Evolutionary conservation across 2,329 filamentous ascomycete genomes (phyloP), one percentile per base, ranked within the genome.

Genomic region (Diaporthe vexans): DNA sequence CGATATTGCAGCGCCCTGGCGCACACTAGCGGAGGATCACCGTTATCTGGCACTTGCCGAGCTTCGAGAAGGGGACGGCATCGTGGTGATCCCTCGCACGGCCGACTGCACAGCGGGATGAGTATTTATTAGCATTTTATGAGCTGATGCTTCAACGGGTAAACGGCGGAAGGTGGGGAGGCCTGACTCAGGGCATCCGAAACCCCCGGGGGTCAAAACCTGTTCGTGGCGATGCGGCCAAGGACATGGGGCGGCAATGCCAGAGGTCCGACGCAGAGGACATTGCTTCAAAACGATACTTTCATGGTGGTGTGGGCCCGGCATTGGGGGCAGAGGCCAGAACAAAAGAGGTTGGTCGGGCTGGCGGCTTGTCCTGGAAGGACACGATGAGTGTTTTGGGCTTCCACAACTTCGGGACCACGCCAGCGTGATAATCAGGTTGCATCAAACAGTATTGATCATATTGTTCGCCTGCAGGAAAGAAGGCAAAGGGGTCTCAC

Each of bases 41-140:
- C 61, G 46, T 67, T 67, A 37, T 67, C 61, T 67, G 61, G 61
- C 21, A 67, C 46, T 67, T 37, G 61, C 61, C 46, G 46, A 67
- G 46, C 61, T 67, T 67, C 61, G 61, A 67, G 61, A 67, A 67
- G 29, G 46, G 29, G 61, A 37, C 46, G 21, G 29, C 43, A 67
- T 29, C 37, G 11, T 48, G 29, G 58, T 13, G 37, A 9, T 33
- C 46, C 59, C 61, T 35, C 26, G 59, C 61, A 67, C 61, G 24
- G 59, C 43, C n/a, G 11, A 43, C 37, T 61, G 24, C 37, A 29
- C 15, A 29, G 15, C 15, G 19, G 19, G 58, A 37, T 40, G n/a
- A 29, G n/a, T 46, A 26, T 46, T 61, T 61, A 61, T 43, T 61
- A 61, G 58, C 37, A 40, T 40, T 40, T 40, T 40, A 24, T 51